Evolutionary conservation across 2,329 filamentous ascomycete genomes (phyloP), one percentile per base, ranked within the genome.

Genomic region (Fusarium heterosporum): DNA sequence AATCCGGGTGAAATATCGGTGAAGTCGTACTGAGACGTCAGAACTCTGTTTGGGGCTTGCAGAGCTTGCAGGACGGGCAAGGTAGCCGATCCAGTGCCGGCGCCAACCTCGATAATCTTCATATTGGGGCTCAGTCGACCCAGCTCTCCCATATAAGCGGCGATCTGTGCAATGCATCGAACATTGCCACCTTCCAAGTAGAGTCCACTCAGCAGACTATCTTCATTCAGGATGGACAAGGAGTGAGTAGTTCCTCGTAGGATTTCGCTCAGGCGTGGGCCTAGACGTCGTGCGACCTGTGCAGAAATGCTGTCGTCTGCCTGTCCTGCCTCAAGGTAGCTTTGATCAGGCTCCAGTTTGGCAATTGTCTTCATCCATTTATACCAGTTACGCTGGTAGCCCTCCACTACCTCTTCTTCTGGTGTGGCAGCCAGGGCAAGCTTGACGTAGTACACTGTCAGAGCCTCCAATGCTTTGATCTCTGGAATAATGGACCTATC

Each of bases 1-100:
- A 81, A 81, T 6, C 75, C 77, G 4, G 77, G 51, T 1, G 79
- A 79, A 13, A 83, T 78, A 52, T 84, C 82, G 0, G 83, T 84
- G 68, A 77, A 84, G 4, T 77, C 78, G 55, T 83, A 84, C 10
- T 42, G 19, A 12, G 49, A 29, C 25, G 43, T 39, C 16, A 52
- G 34, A 28, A 22, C 52, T 60, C 22, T 54, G 39, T 17, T 55
- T 19, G 34, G 42, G 22, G 42, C 39, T 8, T 22, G 25, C 26
- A 83, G 63, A 10, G 65, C 55, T 8, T 73, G 61, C 7, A 84
- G 63, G 4, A 83, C 69, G 2, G 55, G 50, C 14, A 73, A 60
- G 0, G 82, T 81, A 1, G 79, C 74, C 11, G 74, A 75, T 4
- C 79, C 81, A 2, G 79, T 82, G 3, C 82, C 81, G 8, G 76